phyloP scores from a whole-genome alignment of 495 filamentous ascomycete genomes.

The Penicillium silybi region DNA sequence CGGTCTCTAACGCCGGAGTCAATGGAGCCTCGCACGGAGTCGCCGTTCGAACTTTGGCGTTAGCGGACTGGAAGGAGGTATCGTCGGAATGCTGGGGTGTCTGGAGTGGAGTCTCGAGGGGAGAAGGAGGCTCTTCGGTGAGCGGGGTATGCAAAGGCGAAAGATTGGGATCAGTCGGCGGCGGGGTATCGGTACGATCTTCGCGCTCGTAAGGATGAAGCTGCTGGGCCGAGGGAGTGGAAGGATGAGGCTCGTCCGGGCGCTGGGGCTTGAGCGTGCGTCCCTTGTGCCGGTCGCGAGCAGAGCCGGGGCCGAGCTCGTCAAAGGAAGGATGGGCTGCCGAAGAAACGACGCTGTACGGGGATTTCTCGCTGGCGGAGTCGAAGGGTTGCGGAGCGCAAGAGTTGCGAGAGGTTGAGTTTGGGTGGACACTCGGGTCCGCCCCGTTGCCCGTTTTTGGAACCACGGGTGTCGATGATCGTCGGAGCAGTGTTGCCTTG shows the following conservation, averaged over 20 bases:
- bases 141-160: slow-evolving; percentile 22
- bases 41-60: slow-evolving; percentile 10
- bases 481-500: slow-evolving; percentile 37
- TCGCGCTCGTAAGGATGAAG: slow-evolving; percentile 8
- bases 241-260: slow-evolving; percentile 4
- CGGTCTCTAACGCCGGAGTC: slow-evolving; percentile 31
- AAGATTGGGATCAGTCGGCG: slow-evolving; percentile 12
- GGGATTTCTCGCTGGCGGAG: slow-evolving; percentile 23
- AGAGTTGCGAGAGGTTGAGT: slow-evolving; percentile 21
- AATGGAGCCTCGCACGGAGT: slow-evolving; percentile 22
- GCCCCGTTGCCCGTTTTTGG: slow-evolving; percentile 29
- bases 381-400: slow-evolving; percentile 16
- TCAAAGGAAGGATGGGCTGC: slow-evolving; percentile 11
- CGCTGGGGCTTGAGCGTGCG: slow-evolving; percentile 3
- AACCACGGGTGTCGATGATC: slow-evolving; percentile 32
- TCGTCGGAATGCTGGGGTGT: slow-evolving; percentile 27
- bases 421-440: slow-evolving; percentile 27
- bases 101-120: slow-evolving; percentile 18
- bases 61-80: slow-evolving; percentile 16
- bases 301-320: slow-evolving; percentile 6
- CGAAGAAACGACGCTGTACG: slow-evolving; percentile 23
- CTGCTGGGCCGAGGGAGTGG: slow-evolving; percentile 7
- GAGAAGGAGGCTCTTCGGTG: slow-evolving; percentile 18
- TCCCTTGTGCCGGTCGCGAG: slow-evolving; percentile 5
- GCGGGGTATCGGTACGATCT: slow-evolving; percentile 7